phyloP scores from a whole-genome alignment of 148 eudicot species.

The Camellia lanceoleosa region DNA sequence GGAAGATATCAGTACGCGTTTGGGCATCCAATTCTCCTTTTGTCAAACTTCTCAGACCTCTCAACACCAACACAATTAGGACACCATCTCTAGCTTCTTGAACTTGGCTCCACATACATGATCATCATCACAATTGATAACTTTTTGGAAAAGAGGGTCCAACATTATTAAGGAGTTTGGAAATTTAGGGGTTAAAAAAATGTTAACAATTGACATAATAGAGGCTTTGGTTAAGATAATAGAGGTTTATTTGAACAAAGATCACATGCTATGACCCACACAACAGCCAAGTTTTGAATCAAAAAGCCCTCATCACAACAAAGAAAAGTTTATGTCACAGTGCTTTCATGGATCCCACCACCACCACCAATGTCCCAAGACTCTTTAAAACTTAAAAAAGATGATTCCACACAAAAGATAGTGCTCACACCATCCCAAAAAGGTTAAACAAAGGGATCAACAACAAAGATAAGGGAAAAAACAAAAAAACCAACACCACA shows the following conservation, averaged over 20 bases:
- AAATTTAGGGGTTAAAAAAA: too few species aligned
- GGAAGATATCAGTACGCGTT: too few species aligned
- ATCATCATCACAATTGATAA: too few species aligned
- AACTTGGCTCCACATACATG: too few species aligned
- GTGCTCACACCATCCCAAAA: slow-evolving; percentile 10
- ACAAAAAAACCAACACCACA: slow-evolving; percentile 1
- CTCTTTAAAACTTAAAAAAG: not conserved
- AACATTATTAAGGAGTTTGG: too few species aligned
- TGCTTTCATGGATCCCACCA: slow-evolving; percentile 21
- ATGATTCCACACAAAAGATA: slow-evolving; percentile 1
- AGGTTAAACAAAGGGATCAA: not conserved
- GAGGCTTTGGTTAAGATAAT: not conserved
- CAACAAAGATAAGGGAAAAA: not conserved
- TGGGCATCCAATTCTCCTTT: not conserved
- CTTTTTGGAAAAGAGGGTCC: too few species aligned
- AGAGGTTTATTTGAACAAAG: not conserved
- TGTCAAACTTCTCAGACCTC: not conserved
- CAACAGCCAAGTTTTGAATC: not conserved
- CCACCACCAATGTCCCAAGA: slow-evolving; percentile 12
- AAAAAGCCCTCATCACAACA: slow-evolving; percentile 5
- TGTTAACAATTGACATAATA: too few species aligned
- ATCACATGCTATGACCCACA: slow-evolving; percentile 13
- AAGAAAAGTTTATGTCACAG: not conserved
- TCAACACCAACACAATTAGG: not conserved
- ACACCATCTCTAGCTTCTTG: too few species aligned